A percentile compares a stretch with the other conserved stretches of the same genome.
phyloP scores from a whole-genome alignment of 164 flowering plant species.

The Tetrastigma voinierianum region DNA sequence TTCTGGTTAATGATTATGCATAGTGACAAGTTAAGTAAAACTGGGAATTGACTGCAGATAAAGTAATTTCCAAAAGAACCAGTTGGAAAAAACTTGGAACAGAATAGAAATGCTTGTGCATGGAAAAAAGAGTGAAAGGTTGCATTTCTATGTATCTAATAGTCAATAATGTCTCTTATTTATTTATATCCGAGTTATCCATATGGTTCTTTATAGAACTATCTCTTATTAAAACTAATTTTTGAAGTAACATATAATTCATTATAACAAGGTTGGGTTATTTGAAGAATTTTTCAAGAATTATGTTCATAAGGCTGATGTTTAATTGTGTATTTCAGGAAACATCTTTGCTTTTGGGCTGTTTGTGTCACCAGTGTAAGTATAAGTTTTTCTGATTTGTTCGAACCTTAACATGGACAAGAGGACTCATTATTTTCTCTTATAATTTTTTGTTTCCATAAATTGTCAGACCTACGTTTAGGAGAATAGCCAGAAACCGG shows the following conservation, averaged over 20 bases:
- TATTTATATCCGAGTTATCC: too few relatives aligned
- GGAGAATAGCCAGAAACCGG: slow-evolving; percentile 62
- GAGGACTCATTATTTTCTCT: background rate
- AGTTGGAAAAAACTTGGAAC: too few relatives aligned
- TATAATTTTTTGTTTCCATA: background rate
- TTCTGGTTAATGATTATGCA: background rate
- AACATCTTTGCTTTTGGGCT: slow-evolving; percentile 85
- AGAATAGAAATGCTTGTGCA: too few relatives aligned
- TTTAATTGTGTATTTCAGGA: slow-evolving; percentile 46
- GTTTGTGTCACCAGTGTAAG: slow-evolving; percentile 89
- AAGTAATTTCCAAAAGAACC: too few relatives aligned
- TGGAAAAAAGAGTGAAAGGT: too few relatives aligned
- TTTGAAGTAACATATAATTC: background rate
- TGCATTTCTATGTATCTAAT: too few relatives aligned
- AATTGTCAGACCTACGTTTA: slow-evolving; percentile 69
- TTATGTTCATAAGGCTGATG: background rate
- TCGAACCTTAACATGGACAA: background rate
- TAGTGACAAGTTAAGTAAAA: background rate
- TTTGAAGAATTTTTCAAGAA: background rate
- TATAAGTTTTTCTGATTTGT: slow-evolving; percentile 6
- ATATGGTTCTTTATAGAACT: background rate
- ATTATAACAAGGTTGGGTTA: background rate
- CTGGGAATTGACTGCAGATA: background rate
- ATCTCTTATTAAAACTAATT: background rate
- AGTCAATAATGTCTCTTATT: too few relatives aligned